Evolutionary conservation across 2,329 filamentous ascomycete genomes (phyloP).

Genomic region (Penicillium decumbens): DNA sequence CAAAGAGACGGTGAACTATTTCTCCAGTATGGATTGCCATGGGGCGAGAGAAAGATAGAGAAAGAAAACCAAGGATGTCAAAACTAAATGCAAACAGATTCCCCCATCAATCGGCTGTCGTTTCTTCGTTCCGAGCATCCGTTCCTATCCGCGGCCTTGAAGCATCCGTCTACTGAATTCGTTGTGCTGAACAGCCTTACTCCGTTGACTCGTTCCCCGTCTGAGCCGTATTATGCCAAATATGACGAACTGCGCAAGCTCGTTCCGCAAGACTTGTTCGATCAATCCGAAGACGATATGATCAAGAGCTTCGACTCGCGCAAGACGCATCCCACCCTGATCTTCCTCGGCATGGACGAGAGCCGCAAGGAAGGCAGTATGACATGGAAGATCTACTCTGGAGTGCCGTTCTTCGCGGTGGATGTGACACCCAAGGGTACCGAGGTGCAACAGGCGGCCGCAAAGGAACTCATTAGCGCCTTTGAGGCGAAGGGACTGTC

Average conservation of each 20-base stretch:
- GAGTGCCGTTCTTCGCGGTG: slow-evolving; percentile 80
- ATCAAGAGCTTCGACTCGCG: slow-evolving; percentile 70
- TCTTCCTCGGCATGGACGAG: slow-evolving; percentile 84
- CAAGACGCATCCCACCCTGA: slow-evolving; percentile 61
- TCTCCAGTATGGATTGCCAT: slow-evolving; percentile 40
- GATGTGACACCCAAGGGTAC: slow-evolving; percentile 73
- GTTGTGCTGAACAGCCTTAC: slow-evolving; percentile 74
- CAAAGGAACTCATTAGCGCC: slow-evolving; percentile 56
- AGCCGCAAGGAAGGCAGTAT: slow-evolving; percentile 41
- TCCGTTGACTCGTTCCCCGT: slow-evolving; percentile 61
- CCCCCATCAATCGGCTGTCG: slow-evolving; percentile 48
- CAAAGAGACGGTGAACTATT: slow-evolving; percentile 50
- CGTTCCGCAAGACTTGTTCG: slow-evolving; percentile 68
- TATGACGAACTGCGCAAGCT: slow-evolving; percentile 66
- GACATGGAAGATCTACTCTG: slow-evolving; percentile 60
- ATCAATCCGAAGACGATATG: slow-evolving; percentile 64
- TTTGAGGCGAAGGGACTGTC: slow-evolving; percentile 58
- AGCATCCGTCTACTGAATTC: slow-evolving; percentile 54
- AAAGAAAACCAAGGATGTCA: background rate
- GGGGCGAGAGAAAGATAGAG: background rate
- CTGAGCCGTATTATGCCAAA: slow-evolving; percentile 63
- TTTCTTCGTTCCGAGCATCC: slow-evolving; percentile 47
- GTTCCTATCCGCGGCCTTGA: slow-evolving; percentile 47
- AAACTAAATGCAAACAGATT: slow-evolving; percentile 32
- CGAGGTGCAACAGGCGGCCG: slow-evolving; percentile 53